Evolutionary conservation across 2,329 filamentous ascomycete species (phyloP).

Genomic region (Fusarium ambrosium): DNA sequence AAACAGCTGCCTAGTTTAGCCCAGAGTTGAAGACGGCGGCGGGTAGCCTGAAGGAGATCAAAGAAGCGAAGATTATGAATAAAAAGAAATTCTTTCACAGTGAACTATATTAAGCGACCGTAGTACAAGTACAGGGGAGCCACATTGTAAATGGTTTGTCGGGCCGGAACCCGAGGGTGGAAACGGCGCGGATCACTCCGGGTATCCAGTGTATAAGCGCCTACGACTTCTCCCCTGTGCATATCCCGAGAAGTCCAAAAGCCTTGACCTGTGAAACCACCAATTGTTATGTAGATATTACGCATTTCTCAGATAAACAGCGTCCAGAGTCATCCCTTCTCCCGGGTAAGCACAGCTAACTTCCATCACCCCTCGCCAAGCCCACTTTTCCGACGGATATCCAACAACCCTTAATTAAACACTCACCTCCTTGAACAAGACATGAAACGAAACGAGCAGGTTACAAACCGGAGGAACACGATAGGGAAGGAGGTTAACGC

Average conservation of each 20-base stretch:
- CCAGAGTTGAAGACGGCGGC: too few species aligned
- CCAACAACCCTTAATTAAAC: slow-evolving; percentile 21
- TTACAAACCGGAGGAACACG: not conserved
- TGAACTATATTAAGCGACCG: too few species aligned
- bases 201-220: too few species aligned
- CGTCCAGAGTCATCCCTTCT: not conserved
- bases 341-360: too few species aligned
- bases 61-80: too few species aligned
- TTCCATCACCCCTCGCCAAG: not conserved
- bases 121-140: too few species aligned
- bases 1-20: too few species aligned
- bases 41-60: too few species aligned
- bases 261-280: not conserved
- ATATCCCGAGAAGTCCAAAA: not conserved
- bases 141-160: too few species aligned
- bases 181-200: too few species aligned
- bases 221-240: not conserved
- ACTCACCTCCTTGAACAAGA: not conserved
- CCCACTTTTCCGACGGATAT: not conserved
- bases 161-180: too few species aligned
- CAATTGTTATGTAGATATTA: not conserved
- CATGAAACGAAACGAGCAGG: slow-evolving; percentile 29
- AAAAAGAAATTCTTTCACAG: too few species aligned
- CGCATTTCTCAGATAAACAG: not conserved
- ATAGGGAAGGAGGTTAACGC: not conserved